Conservation (phyloP, 495 filamentous ascomycete species). For the Beverwykella pulmonaria region DNA sequence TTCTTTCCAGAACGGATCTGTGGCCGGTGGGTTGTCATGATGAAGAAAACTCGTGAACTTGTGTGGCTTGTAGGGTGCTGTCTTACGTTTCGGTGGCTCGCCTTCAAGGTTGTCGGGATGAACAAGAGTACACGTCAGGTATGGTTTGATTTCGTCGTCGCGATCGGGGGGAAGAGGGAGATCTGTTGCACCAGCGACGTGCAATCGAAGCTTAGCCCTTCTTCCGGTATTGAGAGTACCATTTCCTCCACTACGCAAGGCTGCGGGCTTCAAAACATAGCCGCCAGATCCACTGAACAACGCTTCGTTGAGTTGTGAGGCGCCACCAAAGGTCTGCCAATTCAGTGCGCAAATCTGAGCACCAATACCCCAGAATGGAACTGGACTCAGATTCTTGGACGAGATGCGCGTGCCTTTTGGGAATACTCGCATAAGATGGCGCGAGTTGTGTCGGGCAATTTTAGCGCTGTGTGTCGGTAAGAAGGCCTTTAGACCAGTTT, state of each 20-base stretch:
- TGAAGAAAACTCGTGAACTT: slow-evolving; percentile 48
- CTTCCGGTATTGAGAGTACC: slow-evolving; percentile 44
- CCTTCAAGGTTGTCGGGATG: slow-evolving; percentile 49
- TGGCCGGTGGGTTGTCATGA: slow-evolving; percentile 49
- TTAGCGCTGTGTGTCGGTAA: slow-evolving; percentile 43
- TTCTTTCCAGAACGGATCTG: slow-evolving; percentile 57
- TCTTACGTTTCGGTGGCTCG: slow-evolving; percentile 55
- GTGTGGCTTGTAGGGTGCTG: slow-evolving; percentile 52
- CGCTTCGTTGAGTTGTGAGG: slow-evolving; percentile 60
- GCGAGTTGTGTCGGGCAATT: slow-evolving; percentile 55
- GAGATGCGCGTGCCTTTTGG: slow-evolving; percentile 61
- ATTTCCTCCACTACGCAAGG: slow-evolving; percentile 52
- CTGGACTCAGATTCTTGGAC: slow-evolving; percentile 55
- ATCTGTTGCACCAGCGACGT: slow-evolving; percentile 55
- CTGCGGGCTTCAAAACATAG: slow-evolving; percentile 58
- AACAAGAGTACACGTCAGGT: slow-evolving; percentile 57
- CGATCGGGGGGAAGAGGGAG: slow-evolving; percentile 48
- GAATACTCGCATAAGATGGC: slow-evolving; percentile 59
- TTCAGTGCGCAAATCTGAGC: slow-evolving; percentile 61
- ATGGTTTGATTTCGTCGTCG: slow-evolving; percentile 52
- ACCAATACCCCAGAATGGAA: slow-evolving; percentile 57
- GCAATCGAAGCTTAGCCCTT: slow-evolving; percentile 48
- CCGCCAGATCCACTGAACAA: slow-evolving; percentile 57
- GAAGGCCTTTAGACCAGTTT: slow-evolving; percentile 50
- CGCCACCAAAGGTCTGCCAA: slow-evolving; percentile 59